A percentile compares a stretch with the other conserved stretches of the same genome.
Conservation (phyloP, 2,329 filamentous ascomycete genomes). For the Fusarium sp. region DNA sequence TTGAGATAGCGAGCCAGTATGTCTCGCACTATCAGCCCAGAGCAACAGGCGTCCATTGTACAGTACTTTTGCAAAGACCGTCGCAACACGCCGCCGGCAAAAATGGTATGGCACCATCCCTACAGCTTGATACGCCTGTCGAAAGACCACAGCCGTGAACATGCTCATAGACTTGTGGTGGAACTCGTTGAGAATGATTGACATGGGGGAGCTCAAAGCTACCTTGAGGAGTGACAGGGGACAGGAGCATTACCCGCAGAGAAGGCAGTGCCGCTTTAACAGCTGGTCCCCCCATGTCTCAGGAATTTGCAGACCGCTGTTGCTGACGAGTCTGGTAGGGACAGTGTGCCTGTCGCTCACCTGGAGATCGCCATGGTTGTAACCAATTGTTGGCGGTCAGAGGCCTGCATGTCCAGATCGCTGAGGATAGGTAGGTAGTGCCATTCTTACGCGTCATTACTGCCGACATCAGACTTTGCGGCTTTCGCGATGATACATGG, state of each 20-base stretch:
- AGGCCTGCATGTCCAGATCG: constrained; percentile 13
- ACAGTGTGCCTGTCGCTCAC: constrained; percentile 34
- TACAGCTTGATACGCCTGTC: constrained; percentile 14
- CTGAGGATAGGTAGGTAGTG: constrained; percentile 1
- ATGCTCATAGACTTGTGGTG: constrained; percentile 15
- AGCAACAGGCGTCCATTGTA: constrained; percentile 22
- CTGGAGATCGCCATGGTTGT: constrained; percentile 25
- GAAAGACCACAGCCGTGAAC: constrained; percentile 7
- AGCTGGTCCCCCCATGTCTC: constrained; percentile 16
- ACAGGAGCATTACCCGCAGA: constrained; percentile 23
- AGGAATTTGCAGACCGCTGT: constrained; percentile 7
- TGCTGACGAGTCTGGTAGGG: constrained; percentile 37
- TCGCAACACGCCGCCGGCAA: constrained; percentile 18
- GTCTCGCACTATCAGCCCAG: constrained; percentile 12
- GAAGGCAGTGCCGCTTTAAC: constrained; percentile 16
- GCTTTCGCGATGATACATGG: not conserved
- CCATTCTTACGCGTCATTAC: constrained; percentile 9
- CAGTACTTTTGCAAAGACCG: constrained; percentile 7
- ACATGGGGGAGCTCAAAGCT: constrained; percentile 11
- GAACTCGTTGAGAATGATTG: constrained; percentile 43
- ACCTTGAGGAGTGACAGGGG: not conserved
- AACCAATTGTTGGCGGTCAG: constrained; percentile 37
- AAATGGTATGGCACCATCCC: constrained; percentile 30
- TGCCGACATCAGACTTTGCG: not conserved
- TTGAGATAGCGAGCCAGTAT: constrained; percentile 11